Evolutionary conservation across 2,329 filamentous ascomycete genomes (phyloP), one percentile per base, ranked within the genome.

Genomic region (Penicillium capsulatum): DNA sequence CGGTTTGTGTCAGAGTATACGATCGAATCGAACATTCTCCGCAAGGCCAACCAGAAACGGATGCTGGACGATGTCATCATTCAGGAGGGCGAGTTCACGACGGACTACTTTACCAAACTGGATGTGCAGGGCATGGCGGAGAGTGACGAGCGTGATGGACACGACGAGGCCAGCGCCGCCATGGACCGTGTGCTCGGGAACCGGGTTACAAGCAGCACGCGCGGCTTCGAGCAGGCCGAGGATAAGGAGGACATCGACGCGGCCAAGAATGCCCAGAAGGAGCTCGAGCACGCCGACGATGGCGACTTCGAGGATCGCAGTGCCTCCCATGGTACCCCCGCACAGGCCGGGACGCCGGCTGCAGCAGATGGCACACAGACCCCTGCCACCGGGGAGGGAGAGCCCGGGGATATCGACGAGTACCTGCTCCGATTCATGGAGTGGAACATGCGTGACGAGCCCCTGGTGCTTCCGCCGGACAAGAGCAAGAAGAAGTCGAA

Each of bases 41-140:
- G 91, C 48, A 97, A 97, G 60, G 89, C 89, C 9, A 94, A 92
- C 37, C 92, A 98, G 66, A 98, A 98, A 70, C 86, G 94, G 55
- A 89, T 98, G 79, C 77, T 98, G 0, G 92, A 98, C 57, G 92
- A 98, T 49, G 88, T 98, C 6, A 90, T 98, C 40, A 98, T 98
- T 52, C 94, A 98, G 60, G 92, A 97, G 62, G 92, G 92, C 47
- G 89, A 91, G 51, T 98, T 98, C 63, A 98, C 91, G 0, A 98
- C 92, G 0, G 92, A 98, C 57, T 90, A 95, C 63, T 91, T 95
- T 67, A 89, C 89, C 55, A 88, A 84, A 54, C 72, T 86, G 30
- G 71, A 77, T 2, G 81, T 84, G 35, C 75, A 79, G 26, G 85
- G 87, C 44, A 81, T 86, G 35, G 72, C 87, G 17, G 77, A 75